These are phyloP conservation scores for Scleroderma bovista DNA, from an alignment of 768 basidiomycete genomes.

Conservation along the genomic window DNA sequence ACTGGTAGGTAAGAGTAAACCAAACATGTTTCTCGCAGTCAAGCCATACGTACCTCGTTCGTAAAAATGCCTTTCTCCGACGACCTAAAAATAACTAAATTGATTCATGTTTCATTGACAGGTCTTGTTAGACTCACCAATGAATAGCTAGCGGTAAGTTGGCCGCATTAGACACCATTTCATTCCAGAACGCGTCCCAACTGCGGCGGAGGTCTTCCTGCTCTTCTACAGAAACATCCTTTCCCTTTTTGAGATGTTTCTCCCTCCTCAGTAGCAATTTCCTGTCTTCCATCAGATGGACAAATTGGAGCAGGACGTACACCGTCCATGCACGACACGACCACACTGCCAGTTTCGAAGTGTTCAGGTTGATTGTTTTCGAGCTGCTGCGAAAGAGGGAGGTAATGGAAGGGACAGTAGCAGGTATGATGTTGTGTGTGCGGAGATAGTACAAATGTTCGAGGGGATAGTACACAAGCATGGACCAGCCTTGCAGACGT, in stretches of 20 bases:
- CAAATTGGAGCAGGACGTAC: slow-evolving; percentile 74
- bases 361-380: slow-evolving; percentile 41
- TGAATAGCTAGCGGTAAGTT: slow-evolving; percentile 83
- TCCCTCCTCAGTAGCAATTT: slow-evolving; percentile 52
- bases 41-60: slow-evolving; percentile 46
- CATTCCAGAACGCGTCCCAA: slow-evolving; percentile 67
- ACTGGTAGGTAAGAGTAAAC: slow-evolving; percentile 20
- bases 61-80: slow-evolving; percentile 59
- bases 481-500: slow-evolving; percentile 66
- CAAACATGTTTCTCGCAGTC: neutral
- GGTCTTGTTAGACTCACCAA: slow-evolving; percentile 46
- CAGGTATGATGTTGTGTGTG: slow-evolving; percentile 55
- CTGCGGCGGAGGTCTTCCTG: slow-evolving; percentile 50
- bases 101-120: neutral
- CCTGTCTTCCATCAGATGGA: slow-evolving; percentile 64
- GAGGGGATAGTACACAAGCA: slow-evolving; percentile 76
- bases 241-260: slow-evolving; percentile 51
- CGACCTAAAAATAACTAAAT: slow-evolving; percentile 44
- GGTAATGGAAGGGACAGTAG: slow-evolving; percentile 41
- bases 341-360: slow-evolving; percentile 53
- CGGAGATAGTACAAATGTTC: slow-evolving; percentile 70
- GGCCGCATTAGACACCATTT: slow-evolving; percentile 63
- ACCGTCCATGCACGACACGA: slow-evolving; percentile 79
- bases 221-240: slow-evolving; percentile 47
- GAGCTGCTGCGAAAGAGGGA: slow-evolving; percentile 38